phyloP scores from a whole-genome alignment of 2,329 filamentous ascomycete genomes.

The Ilyonectria mors-panacis region DNA sequence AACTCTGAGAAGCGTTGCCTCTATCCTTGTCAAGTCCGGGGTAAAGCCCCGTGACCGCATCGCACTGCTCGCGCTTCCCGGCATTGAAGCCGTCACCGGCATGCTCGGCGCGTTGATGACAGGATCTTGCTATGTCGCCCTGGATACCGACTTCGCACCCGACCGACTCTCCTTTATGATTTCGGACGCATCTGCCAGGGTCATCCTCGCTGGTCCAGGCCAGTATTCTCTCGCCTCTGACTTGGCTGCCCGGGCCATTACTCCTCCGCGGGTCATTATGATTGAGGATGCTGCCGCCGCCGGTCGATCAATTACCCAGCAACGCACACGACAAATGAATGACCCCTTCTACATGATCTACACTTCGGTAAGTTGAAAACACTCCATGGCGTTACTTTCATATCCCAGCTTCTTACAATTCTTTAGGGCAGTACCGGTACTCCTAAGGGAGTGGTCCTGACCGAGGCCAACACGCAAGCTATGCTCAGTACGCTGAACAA shows the following conservation, averaged over 20 bases:
- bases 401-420: conserved; percentile 16
- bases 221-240: conserved; percentile 37
- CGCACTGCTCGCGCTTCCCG: conserved; percentile 40
- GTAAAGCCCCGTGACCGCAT: conserved; percentile 38
- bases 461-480: conserved; percentile 44
- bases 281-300: conserved; percentile 39
- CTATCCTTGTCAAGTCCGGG: conserved; percentile 37
- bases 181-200: conserved; percentile 34
- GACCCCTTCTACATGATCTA: conserved; percentile 48
- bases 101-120: conserved; percentile 42
- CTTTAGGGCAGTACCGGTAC: conserved; percentile 44
- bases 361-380: conserved; percentile 39
- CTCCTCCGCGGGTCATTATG: conserved; percentile 34
- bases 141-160: conserved; percentile 46
- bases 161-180: conserved; percentile 47
- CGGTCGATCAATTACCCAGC: conserved; percentile 27
- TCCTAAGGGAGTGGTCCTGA: conserved; percentile 46
- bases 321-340: conserved; percentile 31
- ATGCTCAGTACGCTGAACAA: conserved; percentile 45
- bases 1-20: conserved; percentile 44
- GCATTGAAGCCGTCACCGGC: conserved; percentile 41
- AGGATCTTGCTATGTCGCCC: conserved; percentile 45
- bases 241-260: conserved; percentile 31
- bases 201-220: conserved; percentile 40
- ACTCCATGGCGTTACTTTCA: background rate